These are phyloP conservation scores for Tetradesmus obliquus DNA, from an alignment of 139 green algal species.

Conservation along the genomic window DNA sequence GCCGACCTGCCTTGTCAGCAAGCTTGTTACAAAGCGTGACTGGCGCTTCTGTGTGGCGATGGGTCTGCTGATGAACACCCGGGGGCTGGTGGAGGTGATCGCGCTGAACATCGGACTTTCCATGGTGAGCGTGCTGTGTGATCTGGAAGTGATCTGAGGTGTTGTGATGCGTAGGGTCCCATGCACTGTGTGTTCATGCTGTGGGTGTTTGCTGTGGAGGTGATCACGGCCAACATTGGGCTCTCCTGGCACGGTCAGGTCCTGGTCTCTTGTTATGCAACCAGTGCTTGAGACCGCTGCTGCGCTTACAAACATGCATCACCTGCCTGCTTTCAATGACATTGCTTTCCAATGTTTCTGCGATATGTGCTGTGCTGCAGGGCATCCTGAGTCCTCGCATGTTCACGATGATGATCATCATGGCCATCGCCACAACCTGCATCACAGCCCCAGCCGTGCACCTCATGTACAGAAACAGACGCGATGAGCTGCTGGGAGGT, in stretches of 20 bases:
- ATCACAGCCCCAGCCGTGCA: constrained; percentile 34
- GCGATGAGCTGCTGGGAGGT: background rate
- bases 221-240: no score
- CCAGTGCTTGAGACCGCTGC: no score
- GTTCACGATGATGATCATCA: constrained; percentile 52
- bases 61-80: constrained; percentile 51
- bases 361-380: background rate
- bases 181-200: background rate
- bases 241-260: no score
- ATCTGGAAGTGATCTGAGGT: background rate
- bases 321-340: no score
- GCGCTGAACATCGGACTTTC: constrained; percentile 45
- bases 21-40: constrained; percentile 24
- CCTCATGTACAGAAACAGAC: constrained; percentile 3
- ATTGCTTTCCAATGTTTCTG: no score
- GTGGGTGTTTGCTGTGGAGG: no score
- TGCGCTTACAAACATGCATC: no score
- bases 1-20: constrained; percentile 27
- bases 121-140: constrained; percentile 28
- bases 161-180: no score
- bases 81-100: constrained; percentile 50
- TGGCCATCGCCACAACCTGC: constrained; percentile 47
- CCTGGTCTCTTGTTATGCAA: no score
- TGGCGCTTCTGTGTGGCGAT: constrained; percentile 45
- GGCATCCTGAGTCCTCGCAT: constrained; percentile 41